phyloP scores from a whole-genome alignment of 148 eudicot species.

The Rhododendron kiyosumense region DNA sequence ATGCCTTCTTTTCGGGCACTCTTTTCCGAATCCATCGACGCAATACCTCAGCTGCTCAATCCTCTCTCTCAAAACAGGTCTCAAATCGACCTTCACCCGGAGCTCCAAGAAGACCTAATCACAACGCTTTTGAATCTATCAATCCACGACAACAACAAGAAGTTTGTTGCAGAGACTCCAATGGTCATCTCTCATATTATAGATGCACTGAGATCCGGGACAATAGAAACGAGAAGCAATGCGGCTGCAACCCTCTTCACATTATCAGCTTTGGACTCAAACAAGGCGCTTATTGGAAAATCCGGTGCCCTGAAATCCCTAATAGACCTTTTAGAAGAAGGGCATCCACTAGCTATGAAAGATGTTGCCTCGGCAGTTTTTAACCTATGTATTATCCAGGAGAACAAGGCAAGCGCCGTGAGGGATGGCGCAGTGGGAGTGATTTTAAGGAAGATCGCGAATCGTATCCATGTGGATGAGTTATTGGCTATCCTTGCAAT shows the following conservation, averaged over 20 bases:
- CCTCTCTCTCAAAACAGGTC: constrained; percentile 38
- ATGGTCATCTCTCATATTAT: constrained; percentile 57
- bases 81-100: constrained; percentile 26
- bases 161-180: constrained; percentile 81
- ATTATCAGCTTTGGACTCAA: constrained; percentile 85
- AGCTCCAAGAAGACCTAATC: constrained; percentile 81
- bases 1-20: constrained; percentile 77
- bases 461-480: constrained; percentile 60
- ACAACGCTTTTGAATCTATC: constrained; percentile 85
- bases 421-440: constrained; percentile 75
- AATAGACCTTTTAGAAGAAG: constrained; percentile 67
- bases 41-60: constrained; percentile 48
- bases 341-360: constrained; percentile 67
- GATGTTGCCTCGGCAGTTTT: constrained; percentile 91
- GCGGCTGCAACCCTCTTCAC: constrained; percentile 96
- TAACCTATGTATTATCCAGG: constrained; percentile 74
- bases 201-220: constrained; percentile 55
- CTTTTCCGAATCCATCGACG: constrained; percentile 59
- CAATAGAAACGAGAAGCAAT: constrained; percentile 71
- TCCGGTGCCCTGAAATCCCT: constrained; percentile 69
- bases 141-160: constrained; percentile 87
- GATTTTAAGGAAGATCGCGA: constrained; percentile 53
- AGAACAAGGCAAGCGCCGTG: constrained; percentile 77
- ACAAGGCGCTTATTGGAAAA: constrained; percentile 72
- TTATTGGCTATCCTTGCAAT: constrained; percentile 78